phyloP scores from a whole-genome alignment of 352 stramenopile species.

The Globisporangium sylvaticum region DNA sequence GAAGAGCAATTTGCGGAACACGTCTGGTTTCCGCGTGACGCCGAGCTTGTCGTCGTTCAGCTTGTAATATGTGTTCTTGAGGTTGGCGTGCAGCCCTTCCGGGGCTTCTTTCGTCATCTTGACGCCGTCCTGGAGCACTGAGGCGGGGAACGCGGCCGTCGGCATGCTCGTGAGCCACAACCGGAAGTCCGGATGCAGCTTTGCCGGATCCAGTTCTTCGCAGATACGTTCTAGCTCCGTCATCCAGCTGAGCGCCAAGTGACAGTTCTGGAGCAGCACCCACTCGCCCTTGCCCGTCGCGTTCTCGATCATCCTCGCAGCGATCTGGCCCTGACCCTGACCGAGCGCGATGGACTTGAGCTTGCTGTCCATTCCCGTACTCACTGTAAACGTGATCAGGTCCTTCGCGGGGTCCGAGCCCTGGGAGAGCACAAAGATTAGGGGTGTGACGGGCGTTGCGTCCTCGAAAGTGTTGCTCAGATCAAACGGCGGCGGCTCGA shows the following conservation, averaged over 20 bases:
- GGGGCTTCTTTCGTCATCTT: constrained; percentile 97
- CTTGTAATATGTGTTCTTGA: constrained; percentile 94
- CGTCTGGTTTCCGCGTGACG: constrained; percentile 80
- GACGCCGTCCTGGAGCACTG: constrained; percentile 93
- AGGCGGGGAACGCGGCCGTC: constrained; percentile 85
- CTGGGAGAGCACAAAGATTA: constrained; percentile 93
- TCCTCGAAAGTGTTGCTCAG: constrained; percentile 90
- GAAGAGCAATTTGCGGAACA: constrained; percentile 94
- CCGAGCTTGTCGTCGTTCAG: constrained; percentile 85
- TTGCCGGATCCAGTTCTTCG: constrained; percentile 83
- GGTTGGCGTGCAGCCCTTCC: constrained; percentile 91
- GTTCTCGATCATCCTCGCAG: constrained; percentile 89
- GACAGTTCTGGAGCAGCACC: constrained; percentile 94
- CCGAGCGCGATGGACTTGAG: constrained; percentile 92
- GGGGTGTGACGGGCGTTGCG: constrained; percentile 83
- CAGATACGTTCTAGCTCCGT: constrained; percentile 92
- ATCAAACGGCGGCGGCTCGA: constrained; percentile 89
- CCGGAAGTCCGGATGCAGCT: constrained; percentile 90
- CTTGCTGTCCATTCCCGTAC: constrained; percentile 84
- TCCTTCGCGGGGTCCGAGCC: constrained; percentile 94
- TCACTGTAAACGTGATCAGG: constrained; percentile 87
- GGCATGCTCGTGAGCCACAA: constrained; percentile 92
- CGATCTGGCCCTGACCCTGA: constrained; percentile 90
- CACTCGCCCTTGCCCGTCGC: constrained; percentile 89
- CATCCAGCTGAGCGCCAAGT: constrained; percentile 95